A percentile compares a stretch with the other conserved stretches of the same genome.
Conservation (phyloP, 1,284 basidiomycete genomes). For the Ustilago nuda region DNA sequence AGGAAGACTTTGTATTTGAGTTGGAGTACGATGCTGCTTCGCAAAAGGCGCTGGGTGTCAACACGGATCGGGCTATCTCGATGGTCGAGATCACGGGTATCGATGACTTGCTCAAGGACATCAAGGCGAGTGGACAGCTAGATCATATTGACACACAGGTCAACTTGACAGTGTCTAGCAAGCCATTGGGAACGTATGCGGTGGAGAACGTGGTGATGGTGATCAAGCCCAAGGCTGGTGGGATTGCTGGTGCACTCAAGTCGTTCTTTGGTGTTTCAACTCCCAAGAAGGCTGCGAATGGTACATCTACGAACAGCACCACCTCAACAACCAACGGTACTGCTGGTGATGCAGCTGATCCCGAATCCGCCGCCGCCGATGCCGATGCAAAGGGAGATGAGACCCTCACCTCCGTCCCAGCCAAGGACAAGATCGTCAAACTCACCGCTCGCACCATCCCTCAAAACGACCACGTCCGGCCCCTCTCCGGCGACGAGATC, state of each 20-base stretch:
- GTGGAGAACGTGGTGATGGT: slow-evolving; percentile 56
- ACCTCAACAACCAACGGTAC: slow-evolving; percentile 24
- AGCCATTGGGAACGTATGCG: slow-evolving; percentile 59
- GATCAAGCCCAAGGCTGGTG: slow-evolving; percentile 62
- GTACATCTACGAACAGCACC: slow-evolving; percentile 32
- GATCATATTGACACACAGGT: slow-evolving; percentile 58
- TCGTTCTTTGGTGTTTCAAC: slow-evolving; percentile 60
- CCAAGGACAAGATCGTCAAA: slow-evolving; percentile 52
- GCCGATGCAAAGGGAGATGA: slow-evolving; percentile 25
- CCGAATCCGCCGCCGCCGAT: slow-evolving; percentile 13
- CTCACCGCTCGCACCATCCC: slow-evolving; percentile 48
- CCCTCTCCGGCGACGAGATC: slow-evolving; percentile 58
- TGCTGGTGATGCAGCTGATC: slow-evolving; percentile 4
- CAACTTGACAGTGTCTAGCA: slow-evolving; percentile 59
- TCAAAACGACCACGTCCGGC: slow-evolving; percentile 39
- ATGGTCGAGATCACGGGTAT: slow-evolving; percentile 59
- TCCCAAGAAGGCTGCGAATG: slow-evolving; percentile 37
- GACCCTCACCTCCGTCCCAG: slow-evolving; percentile 29
- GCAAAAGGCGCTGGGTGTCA: slow-evolving; percentile 34
- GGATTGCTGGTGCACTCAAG: slow-evolving; percentile 61
- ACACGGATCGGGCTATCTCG: slow-evolving; percentile 38
- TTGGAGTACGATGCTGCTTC: slow-evolving; percentile 52
- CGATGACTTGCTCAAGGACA: slow-evolving; percentile 49
- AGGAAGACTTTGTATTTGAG: slow-evolving; percentile 59
- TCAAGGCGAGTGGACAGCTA: slow-evolving; percentile 57